A percentile compares a stretch with the other conserved stretches of the same genome.
Evolutionary conservation across 1,139 yeast genomes (phyloP).

Genomic region (Insectozyma bohioensis): DNA sequence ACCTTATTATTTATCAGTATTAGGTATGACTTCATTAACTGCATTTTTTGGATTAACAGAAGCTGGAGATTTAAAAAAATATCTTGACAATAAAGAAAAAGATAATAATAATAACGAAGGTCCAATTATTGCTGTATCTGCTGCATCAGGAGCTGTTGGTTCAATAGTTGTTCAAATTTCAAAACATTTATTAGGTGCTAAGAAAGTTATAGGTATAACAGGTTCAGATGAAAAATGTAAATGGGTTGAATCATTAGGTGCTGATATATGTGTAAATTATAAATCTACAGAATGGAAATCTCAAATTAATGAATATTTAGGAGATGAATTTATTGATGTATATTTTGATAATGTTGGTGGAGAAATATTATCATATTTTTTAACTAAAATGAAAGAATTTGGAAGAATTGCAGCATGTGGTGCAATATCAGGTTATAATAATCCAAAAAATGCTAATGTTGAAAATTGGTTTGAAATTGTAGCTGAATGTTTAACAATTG

Average conservation of each 20-base stretch:
- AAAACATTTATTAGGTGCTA: conserved; percentile 51
- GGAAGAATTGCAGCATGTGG: conserved; percentile 61
- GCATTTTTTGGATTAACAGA: conserved; percentile 57
- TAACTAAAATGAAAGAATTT: conserved; percentile 36
- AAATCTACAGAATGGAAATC: conserved; percentile 42
- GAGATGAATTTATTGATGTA: conserved; percentile 42
- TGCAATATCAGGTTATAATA: conserved; percentile 59
- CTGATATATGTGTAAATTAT: conserved; percentile 56
- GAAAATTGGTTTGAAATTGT: conserved; percentile 43
- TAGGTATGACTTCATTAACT: conserved; percentile 61
- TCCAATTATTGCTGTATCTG: conserved; percentile 51
- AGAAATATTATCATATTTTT: conserved; percentile 47
- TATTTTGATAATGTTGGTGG: conserved; percentile 69
- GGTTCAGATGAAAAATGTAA: conserved; percentile 60
- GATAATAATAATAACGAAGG: conserved; percentile 35
- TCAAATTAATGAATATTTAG: conserved; percentile 45
- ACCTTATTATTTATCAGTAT: conserved; percentile 24
- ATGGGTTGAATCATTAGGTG: conserved; percentile 56
- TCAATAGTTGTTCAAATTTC: conserved; percentile 59
- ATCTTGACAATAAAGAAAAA: conserved; percentile 5
- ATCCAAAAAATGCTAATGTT: conserved; percentile 30
- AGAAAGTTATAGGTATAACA: conserved; percentile 61
- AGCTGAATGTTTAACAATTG: conserved; percentile 45
- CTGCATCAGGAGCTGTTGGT: conserved; percentile 74
- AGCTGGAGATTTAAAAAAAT: conserved; percentile 35